Conservation (phyloP, 495 filamentous ascomycete species). For the Amphirosellinia nigrospora region DNA sequence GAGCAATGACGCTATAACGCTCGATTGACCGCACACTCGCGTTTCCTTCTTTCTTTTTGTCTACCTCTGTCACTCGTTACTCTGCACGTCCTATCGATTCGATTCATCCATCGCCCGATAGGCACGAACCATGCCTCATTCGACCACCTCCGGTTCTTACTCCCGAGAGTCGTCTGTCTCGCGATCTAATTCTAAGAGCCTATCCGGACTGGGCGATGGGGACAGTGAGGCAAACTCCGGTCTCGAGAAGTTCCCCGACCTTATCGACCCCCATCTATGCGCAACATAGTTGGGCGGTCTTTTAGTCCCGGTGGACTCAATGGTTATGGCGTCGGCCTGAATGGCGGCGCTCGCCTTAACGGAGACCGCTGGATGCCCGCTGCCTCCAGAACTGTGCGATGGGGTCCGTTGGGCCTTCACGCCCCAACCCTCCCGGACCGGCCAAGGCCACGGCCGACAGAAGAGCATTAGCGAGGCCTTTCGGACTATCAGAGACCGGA, state of each 20-base stretch:
- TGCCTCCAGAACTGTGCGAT: constrained; percentile 53
- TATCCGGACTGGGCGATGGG: constrained; percentile 33
- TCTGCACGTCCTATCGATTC: constrained; percentile 22
- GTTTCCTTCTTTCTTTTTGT: constrained; percentile 17
- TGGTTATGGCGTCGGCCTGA: constrained; percentile 40
- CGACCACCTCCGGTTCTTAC: constrained; percentile 41
- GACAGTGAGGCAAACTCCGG: constrained; percentile 43
- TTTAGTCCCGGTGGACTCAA: constrained; percentile 46
- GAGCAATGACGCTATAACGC: constrained; percentile 36
- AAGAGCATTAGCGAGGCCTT: constrained; percentile 89
- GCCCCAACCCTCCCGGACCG: constrained; percentile 42
- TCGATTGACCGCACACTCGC: constrained; percentile 7
- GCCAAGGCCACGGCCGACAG: constrained; percentile 69
- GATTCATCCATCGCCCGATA: constrained; percentile 32
- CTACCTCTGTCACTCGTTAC: constrained; percentile 39
- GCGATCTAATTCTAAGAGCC: constrained; percentile 41
- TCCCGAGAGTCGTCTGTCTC: constrained; percentile 39
- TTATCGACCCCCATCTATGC: constrained; percentile 48
- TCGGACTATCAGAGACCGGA: constrained; percentile 75
- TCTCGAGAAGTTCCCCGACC: constrained; percentile 63
- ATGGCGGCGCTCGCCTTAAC: constrained; percentile 39
- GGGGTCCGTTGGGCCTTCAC: constrained; percentile 43
- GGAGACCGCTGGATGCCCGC: constrained; percentile 58
- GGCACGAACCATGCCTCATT: constrained; percentile 46
- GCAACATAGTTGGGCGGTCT: constrained; percentile 38